Evolutionary conservation across 2,329 filamentous ascomycete genomes (phyloP), one percentile per base, ranked within the genome.

Genomic region (Phialemoniopsis sp.): DNA sequence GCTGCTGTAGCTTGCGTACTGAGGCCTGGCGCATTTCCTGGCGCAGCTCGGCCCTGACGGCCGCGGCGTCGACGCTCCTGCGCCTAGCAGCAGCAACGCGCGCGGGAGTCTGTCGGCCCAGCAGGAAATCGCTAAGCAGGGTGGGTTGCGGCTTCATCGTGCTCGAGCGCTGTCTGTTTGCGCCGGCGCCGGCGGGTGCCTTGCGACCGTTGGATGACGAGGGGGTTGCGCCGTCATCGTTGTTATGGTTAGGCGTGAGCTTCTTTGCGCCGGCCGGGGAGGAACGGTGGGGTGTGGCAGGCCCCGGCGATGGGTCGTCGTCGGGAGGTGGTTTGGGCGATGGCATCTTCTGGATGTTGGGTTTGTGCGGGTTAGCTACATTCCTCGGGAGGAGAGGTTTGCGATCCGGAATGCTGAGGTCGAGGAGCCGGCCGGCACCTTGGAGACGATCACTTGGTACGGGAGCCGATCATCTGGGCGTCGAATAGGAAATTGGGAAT

Each of bases 1-100:
- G 85, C 54, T 67, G 77, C 62, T 68, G 81, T 50, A 79, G 70
- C 61, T 67, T 80, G 57, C 63, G 72, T 38, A 74, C 77, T n/a
- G 71, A 62, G 7, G 68, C 76, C 48, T 80, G 68, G 38, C 73
- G 74, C 75, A 79, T 79, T 49, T 78, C 73, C 33, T 62, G 58
- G 63, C 67, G 54, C 62, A 69, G 54, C 55, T 76, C 61, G 28
- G 72, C 69, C 64, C 84, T 74, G 52, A 79, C 68, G 44, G 73
- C 57, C 42, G 62, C 43, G 41, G 58, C 62, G 61, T 85, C 74
- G 49, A 80, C 59, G 50, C 74, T 78, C 60, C 76, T 75, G 49
- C 79, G 68, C 46, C 76, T 68, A 36, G 68, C 64, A 28, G 74
- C 75, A 1, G 72, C 68, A 13, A 76, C 45, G 19, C 79, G 71